phyloP scores from a whole-genome alignment of 139 green algal species.

The Chlamydomonas incerta region DNA sequence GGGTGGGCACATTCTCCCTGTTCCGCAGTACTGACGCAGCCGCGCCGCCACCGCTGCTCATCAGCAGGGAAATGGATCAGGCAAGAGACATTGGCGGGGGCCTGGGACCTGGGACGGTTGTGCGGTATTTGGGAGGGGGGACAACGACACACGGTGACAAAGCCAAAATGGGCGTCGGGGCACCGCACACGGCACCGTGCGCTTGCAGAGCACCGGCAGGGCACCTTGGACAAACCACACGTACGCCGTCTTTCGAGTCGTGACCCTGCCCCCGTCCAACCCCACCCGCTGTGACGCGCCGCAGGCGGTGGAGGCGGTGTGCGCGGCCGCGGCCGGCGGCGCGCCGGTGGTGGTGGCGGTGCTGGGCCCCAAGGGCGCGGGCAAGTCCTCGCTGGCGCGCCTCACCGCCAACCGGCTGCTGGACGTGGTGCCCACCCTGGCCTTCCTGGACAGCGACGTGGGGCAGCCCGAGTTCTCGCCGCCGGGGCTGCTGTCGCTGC shows the following conservation, averaged over 20 bases:
- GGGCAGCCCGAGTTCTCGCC: constrained; percentile 91
- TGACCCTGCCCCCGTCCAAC: too few species aligned
- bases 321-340: background rate
- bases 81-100: background rate
- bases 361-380: constrained; percentile 78
- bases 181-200: too few species aligned
- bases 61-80: constrained; percentile 22
- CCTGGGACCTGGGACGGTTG: background rate
- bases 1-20: constrained; percentile 2
- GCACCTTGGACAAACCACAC: too few species aligned
- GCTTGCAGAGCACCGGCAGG: too few species aligned
- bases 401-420: constrained; percentile 74
- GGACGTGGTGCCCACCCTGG: constrained; percentile 53
- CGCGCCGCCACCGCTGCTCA: background rate
- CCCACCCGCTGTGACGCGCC: background rate
- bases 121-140: too few species aligned
- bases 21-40: background rate
- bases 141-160: too few species aligned
- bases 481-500: constrained; percentile 82
- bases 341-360: constrained; percentile 68
- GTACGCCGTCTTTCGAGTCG: too few species aligned
- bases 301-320: constrained; percentile 13
- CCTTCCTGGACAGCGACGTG: constrained; percentile 87
- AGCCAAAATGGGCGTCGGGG: too few species aligned
- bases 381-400: constrained; percentile 87